Conservation (phyloP, 1,284 basidiomycete genomes). For the Melanopsichium pennsylvanicum region DNA sequence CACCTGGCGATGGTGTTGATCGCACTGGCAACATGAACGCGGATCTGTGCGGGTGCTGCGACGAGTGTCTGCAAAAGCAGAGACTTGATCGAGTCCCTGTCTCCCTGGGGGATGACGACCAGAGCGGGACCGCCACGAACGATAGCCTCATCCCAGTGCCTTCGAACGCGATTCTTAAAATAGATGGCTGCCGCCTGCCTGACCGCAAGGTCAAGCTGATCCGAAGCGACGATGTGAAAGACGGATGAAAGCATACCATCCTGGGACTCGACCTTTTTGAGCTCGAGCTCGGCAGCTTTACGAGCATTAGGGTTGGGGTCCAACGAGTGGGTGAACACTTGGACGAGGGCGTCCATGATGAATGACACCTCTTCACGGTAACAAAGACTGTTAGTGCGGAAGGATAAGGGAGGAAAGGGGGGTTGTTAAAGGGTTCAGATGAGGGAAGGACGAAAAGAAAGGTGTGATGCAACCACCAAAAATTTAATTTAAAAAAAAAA, state of each 20-base stretch:
- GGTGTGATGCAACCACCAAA: no score
- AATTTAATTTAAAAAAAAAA: no score
- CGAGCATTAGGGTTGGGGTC: constrained; percentile 60
- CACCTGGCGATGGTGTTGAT: constrained; percentile 51
- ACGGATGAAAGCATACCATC: constrained; percentile 62
- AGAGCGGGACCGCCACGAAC: constrained; percentile 13
- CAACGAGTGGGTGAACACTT: constrained; percentile 44
- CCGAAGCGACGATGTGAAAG: constrained; percentile 54
- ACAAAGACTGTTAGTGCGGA: not conserved
- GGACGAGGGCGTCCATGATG: constrained; percentile 46
- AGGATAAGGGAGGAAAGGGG: not conserved
- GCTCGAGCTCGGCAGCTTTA: constrained; percentile 62
- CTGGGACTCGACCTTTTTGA: constrained; percentile 58
- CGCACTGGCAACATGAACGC: constrained; percentile 55
- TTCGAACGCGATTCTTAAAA: constrained; percentile 62
- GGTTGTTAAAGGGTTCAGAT: not conserved
- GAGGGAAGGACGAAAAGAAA: not conserved
- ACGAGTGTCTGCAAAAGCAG: constrained; percentile 55
- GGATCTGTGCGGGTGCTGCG: constrained; percentile 41
- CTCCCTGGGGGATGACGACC: constrained; percentile 41
- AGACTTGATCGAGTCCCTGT: constrained; percentile 49
- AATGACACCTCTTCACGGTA: not conserved
- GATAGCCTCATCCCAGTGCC: constrained; percentile 53
- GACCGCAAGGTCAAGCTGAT: constrained; percentile 49
- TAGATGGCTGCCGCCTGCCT: constrained; percentile 63